Evolutionary conservation across 164 flowering plant genomes (phyloP).

Genomic region (Berberis thunbergii): DNA sequence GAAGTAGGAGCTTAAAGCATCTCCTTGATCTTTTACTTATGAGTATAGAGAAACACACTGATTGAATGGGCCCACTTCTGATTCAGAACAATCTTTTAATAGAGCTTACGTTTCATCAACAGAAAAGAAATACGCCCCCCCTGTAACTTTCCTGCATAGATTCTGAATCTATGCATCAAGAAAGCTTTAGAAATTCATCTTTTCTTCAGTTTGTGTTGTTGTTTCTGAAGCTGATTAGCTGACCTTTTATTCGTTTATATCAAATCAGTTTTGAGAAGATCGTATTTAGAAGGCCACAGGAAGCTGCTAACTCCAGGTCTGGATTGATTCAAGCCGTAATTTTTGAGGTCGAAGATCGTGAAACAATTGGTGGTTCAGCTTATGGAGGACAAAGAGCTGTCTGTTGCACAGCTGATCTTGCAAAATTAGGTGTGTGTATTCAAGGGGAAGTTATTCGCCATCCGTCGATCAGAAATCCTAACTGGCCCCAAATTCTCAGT

Average conservation of each 20-base stretch:
- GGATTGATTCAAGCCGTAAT: conserved; percentile 62
- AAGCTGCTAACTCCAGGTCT: conserved; percentile 43
- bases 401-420: conserved; percentile 89
- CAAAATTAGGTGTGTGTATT: conserved; percentile 79
- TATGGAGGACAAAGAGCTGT: conserved; percentile 98
- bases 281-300: conserved; percentile 53
- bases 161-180: too few relatives aligned
- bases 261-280: conserved; percentile 77
- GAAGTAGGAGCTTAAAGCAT: too few relatives aligned
- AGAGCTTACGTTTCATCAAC: too few relatives aligned
- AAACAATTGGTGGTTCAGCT: conserved; percentile 89
- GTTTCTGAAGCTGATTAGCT: background rate
- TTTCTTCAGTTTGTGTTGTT: background rate
- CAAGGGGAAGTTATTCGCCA: conserved; percentile 74
- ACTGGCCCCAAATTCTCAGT: conserved; percentile 83
- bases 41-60: too few relatives aligned
- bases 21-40: too few relatives aligned
- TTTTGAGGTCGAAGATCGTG: conserved; percentile 96
- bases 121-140: background rate
- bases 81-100: too few relatives aligned
- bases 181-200: background rate
- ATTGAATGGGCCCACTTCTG: too few relatives aligned
- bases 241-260: conserved; percentile 3
- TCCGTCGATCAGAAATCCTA: conserved; percentile 52
- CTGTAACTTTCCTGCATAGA: background rate